Percentiles rank a stretch among this genome's conserved stretches.
phyloP scores from a whole-genome alignment of 2,329 filamentous ascomycete species.

The Saccharata proteae region DNA sequence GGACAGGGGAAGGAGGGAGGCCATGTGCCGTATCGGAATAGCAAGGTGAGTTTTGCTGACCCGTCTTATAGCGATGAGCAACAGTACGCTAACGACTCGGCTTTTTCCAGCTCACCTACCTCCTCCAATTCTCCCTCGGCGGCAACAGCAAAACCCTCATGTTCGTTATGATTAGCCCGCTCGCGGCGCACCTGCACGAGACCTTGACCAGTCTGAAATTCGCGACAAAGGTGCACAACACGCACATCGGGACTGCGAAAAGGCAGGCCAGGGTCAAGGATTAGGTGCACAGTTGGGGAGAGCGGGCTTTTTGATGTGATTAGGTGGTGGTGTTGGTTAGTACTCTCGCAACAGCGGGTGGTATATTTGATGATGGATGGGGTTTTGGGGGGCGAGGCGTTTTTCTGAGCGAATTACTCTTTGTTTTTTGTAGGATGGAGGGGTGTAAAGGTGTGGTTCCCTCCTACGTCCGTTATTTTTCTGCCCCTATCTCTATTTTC shows the following conservation, averaged over 20 bases:
- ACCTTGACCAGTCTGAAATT: conserved; percentile 92
- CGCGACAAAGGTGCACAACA: conserved; percentile 87
- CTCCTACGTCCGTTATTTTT: too few species aligned
- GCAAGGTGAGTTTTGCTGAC: conserved; percentile 56
- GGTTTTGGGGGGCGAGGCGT: too few species aligned
- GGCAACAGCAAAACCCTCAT: conserved; percentile 97
- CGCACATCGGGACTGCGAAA: conserved; percentile 83
- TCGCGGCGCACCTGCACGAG: conserved; percentile 83
- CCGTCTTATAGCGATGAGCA: neutral
- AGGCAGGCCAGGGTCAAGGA: conserved; percentile 51
- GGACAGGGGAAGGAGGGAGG: conserved; percentile 64
- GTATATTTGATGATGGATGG: too few species aligned
- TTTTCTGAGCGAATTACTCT: too few species aligned
- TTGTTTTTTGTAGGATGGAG: too few species aligned
- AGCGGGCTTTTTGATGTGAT: too few species aligned
- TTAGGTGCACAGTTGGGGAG: too few species aligned
- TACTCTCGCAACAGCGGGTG: too few species aligned
- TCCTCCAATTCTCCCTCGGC: conserved; percentile 87
- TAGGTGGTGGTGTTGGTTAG: too few species aligned
- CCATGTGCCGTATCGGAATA: conserved; percentile 91
- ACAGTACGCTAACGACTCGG: conserved; percentile 4
- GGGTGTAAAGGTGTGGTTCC: too few species aligned
- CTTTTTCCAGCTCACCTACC: conserved; percentile 68
- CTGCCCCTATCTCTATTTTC: too few species aligned
- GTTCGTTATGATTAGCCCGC: conserved; percentile 95